Conservation (phyloP, 2,329 filamentous ascomycete genomes). For the Exophiala spinifera region DNA sequence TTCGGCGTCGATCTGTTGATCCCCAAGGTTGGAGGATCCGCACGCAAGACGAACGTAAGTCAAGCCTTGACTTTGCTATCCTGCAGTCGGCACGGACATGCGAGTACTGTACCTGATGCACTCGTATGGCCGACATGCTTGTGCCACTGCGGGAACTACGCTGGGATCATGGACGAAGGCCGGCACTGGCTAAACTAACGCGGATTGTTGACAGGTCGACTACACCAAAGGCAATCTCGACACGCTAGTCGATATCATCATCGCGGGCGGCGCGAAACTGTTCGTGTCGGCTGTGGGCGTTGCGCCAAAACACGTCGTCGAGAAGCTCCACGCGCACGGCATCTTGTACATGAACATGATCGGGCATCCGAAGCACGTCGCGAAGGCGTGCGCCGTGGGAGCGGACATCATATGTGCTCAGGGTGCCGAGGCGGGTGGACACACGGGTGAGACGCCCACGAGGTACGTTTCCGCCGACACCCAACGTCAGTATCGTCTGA, state of each 20-base stretch:
- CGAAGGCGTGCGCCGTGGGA: constrained; percentile 73
- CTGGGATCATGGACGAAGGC: no score
- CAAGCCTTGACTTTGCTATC: no score
- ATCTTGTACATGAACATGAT: constrained; percentile 90
- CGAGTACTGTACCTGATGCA: no score
- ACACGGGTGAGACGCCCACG: constrained; percentile 74
- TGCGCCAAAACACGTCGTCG: constrained; percentile 65
- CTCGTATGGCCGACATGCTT: no score
- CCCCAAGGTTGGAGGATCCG: constrained; percentile 72
- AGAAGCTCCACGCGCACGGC: constrained; percentile 65
- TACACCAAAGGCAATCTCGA: constrained; percentile 79
- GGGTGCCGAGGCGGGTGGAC: constrained; percentile 55
- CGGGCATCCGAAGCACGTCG: constrained; percentile 75
- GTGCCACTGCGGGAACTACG: no score
- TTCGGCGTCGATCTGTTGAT: constrained; percentile 82
- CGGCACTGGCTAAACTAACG: no score
- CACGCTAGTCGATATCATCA: constrained; percentile 73
- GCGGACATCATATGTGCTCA: constrained; percentile 64
- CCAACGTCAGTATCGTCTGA: no score
- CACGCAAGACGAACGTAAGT: constrained; percentile 64
- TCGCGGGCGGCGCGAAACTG: constrained; percentile 68
- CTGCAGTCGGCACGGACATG: no score
- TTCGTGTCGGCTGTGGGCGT: constrained; percentile 81
- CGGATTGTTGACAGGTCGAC: constrained; percentile 58
- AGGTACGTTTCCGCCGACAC: no score